Conservation (phyloP, 1,284 basidiomycete species). For the Psilocybe mexicana region DNA sequence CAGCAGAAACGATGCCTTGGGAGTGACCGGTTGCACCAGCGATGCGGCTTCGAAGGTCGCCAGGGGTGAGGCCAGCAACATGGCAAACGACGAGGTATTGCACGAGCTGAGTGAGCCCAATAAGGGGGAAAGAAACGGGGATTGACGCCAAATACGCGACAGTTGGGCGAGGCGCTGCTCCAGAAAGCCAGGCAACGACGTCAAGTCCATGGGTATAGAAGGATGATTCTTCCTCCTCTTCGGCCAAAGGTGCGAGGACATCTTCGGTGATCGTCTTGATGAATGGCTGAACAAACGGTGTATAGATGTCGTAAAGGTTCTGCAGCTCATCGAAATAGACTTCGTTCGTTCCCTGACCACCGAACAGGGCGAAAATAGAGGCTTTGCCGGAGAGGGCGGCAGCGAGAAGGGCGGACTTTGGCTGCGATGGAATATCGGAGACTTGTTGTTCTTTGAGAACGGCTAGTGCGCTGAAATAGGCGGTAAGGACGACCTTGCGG, state of each 20-base stretch:
- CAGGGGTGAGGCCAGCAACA: conserved; percentile 75
- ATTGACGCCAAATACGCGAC: conserved; percentile 91
- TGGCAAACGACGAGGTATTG: conserved; percentile 88
- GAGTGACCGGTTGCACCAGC: conserved; percentile 94
- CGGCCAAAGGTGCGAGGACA: conserved; percentile 76
- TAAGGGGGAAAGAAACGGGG: conserved; percentile 94
- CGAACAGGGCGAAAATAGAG: conserved; percentile 91
- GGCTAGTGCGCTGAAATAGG: conserved; percentile 81
- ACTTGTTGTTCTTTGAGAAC: conserved; percentile 65
- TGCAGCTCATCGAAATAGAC: conserved; percentile 98
- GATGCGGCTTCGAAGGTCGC: conserved; percentile 76
- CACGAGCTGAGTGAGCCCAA: conserved; percentile 93
- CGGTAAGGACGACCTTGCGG: conserved; percentile 75
- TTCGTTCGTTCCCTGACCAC: conserved; percentile 98
- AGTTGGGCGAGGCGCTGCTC: conserved; percentile 70
- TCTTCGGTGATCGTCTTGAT: conserved; percentile 65
- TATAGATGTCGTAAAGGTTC: conserved; percentile 88
- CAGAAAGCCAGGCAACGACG: conserved; percentile 83
- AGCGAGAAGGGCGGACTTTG: conserved; percentile 74
- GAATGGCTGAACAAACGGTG: conserved; percentile 78
- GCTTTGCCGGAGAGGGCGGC: conserved; percentile 73
- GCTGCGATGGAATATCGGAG: conserved; percentile 62
- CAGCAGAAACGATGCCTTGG: conserved; percentile 93
- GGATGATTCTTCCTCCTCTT: conserved; percentile 56
- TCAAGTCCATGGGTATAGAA: conserved; percentile 86